Conservation (phyloP, 2,329 filamentous ascomycete genomes). For the Xylogone sp. region DNA sequence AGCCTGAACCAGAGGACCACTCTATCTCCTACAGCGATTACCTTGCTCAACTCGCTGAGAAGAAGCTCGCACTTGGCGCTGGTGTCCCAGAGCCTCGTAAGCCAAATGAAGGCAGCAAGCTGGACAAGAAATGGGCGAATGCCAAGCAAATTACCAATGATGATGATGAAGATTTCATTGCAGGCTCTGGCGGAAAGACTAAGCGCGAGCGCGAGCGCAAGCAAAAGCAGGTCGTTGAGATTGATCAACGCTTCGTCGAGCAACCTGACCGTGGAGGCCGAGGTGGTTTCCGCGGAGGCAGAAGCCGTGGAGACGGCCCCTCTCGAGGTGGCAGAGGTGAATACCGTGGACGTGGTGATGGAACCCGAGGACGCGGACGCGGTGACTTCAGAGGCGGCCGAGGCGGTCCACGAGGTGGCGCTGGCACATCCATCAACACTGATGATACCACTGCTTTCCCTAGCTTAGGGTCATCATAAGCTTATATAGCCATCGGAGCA, state of each 20-base stretch:
- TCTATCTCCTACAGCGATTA: conserved; percentile 87
- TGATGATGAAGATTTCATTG: conserved; percentile 71
- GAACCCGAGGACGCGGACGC: conserved; percentile 39
- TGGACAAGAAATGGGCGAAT: conserved; percentile 87
- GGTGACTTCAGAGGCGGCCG: conserved; percentile 36
- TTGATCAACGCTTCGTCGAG: conserved; percentile 81
- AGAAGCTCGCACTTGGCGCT: conserved; percentile 68
- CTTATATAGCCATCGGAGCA: conserved; percentile 1
- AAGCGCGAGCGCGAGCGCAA: conserved; percentile 85
- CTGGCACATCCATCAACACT: conserved; percentile 38
- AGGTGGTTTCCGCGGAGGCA: conserved; percentile 39
- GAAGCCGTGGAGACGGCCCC: conserved; percentile 46
- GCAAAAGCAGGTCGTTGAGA: conserved; percentile 84
- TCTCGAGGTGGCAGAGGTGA: conserved; percentile 48
- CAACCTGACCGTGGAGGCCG: conserved; percentile 56
- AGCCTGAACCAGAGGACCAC: conserved; percentile 63
- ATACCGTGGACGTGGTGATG: conserved; percentile 41
- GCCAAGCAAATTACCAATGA: conserved; percentile 70
- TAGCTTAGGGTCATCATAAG: conserved; percentile 38
- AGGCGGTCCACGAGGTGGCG: conserved; percentile 34
- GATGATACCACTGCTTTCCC: conserved; percentile 49
- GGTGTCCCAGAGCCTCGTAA: conserved; percentile 72
- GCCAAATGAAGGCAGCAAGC: conserved; percentile 86
- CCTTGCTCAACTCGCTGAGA: conserved; percentile 70
- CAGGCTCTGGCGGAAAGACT: conserved; percentile 70